Evolutionary conservation across 805 yeast genomes (phyloP), one percentile per base, ranked within the genome.

Genomic region (Lipomyces orientalis): DNA sequence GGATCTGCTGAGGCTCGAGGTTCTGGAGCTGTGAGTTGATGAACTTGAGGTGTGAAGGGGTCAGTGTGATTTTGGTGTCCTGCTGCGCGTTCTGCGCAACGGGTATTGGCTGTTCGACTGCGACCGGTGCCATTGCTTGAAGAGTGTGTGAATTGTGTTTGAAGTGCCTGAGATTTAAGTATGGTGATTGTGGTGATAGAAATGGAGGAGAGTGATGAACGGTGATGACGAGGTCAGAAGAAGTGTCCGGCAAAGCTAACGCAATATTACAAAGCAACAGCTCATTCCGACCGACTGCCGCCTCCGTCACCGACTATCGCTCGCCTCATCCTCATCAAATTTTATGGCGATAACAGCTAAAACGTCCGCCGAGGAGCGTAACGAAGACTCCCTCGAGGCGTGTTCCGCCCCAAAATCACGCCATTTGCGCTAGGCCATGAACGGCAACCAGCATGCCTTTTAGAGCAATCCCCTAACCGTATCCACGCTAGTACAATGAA

Each of bases 1-100:
- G 79, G 65, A 94, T 87, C 66, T 91, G 91, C 71, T 87, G 86
- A 0, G 98, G 92, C 0, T 86, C 75, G 19, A 86, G 77, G 7
- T 80, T 75, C n/a, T 83, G 80, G 25, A 93, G 82, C 9, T 83
- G 81, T n/a, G 79, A 74, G 79, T 93, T 93, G 78, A 90, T 82
- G 75, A 88, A 90, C 29, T 81, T 83, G 25, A 93, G 73, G 65
- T 91, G 93, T 29, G 81, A 83, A 58, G 81, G 79, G 0, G 87
- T 78, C 43, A 87, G 77, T 25, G 74, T 54, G 29, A 78, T 58
- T 35, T 64, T 66, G 56, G 52, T n/a, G 58, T 65, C 65, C 43
- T 9, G 49, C n/a, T 34, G 51, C 16, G 19, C 52, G 4, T 34
- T 43, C 16, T n/a, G 33, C 2, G 19, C 35, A 8, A 37, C 35